Evolutionary conservation across 495 filamentous ascomycete species (phyloP), one percentile per base, ranked within the genome.

Genomic region (Pyronema omphalodes): DNA sequence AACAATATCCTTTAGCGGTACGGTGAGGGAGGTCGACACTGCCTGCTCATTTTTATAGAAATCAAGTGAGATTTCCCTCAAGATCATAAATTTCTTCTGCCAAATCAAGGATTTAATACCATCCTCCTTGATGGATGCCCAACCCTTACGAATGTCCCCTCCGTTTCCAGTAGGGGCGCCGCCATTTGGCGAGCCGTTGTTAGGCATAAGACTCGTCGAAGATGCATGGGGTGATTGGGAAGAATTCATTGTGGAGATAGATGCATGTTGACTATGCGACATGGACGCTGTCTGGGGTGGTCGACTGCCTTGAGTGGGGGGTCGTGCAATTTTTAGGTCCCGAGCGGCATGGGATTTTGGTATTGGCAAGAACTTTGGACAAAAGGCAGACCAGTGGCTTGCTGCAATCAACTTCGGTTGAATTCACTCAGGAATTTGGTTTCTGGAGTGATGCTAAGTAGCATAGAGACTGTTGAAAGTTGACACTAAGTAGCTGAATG

Each of bases 11-110:
- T 82, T 81, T 9, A 98, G 77, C 41, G 77, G 74, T 55, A 96
- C 83, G 7, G 82, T 80, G 54, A 52, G 50, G 1, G 82, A 79
- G 14, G 87, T 74, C 0, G 62, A 52, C 65, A 94, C 93, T 58
- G 83, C 79, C 51, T 80, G 80, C 61, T 93, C 86, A 57, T 74
- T 80, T 73, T 96, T 98, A 67, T 91, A 73, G 54, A 98, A 94
- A 59, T 94, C 88, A 37, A 98, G 74, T 52, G 82, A 78, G 63
- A 83, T 82, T 62, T 94, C 87, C 60, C 89, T 83, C 55, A 98
- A 68, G 47, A 94, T 84, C 37, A 96, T 71, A 61, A 80, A 93
- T 62, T 86, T 82, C 64, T 86, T 81, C 58, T 88, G 88, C 88
- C 88, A 98, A 56, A 91, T 78, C n/a, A 84, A 74, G 51, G 81